phyloP scores from a whole-genome alignment of 228 moss, liverwort and hornwort genomes.

The Sphagnum magellanicum region DNA sequence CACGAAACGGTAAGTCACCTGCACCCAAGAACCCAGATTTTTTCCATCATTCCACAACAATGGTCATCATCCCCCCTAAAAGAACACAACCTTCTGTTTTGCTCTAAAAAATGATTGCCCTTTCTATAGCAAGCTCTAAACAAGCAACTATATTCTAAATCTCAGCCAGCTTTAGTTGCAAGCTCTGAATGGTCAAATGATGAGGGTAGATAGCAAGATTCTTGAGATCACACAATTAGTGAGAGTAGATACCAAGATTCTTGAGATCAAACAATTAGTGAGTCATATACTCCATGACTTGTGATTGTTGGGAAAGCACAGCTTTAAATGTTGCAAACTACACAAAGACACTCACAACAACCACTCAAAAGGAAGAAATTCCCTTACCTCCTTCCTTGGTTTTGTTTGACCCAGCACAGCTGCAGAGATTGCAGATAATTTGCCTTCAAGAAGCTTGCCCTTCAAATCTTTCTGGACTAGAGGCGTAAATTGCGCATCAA shows the following conservation, averaged over 20 bases:
- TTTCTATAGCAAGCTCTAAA: not conserved
- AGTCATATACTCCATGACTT: too few relatives aligned
- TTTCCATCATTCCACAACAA: not conserved
- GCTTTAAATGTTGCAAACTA: too few relatives aligned
- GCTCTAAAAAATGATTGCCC: not conserved
- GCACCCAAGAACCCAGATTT: constrained; percentile 8
- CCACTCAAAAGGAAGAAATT: not conserved
- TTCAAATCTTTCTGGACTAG: constrained; percentile 97
- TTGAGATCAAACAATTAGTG: too few relatives aligned
- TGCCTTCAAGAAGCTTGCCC: constrained; percentile 91
- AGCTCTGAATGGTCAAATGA: too few relatives aligned
- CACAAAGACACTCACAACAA: not conserved
- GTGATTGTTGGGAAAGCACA: too few relatives aligned
- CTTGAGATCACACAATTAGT: too few relatives aligned
- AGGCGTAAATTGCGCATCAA: constrained; percentile 91
- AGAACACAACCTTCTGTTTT: not conserved
- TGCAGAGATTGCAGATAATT: constrained; percentile 76
- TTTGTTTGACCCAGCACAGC: constrained; percentile 62
- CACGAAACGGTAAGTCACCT: constrained; percentile 93
- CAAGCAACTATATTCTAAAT: not conserved
- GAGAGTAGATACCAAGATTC: too few relatives aligned
- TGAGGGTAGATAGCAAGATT: too few relatives aligned
- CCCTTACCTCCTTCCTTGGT: constrained; percentile 64
- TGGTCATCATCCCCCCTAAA: too few relatives aligned
- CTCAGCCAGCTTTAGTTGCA: too few relatives aligned